phyloP scores from a whole-genome alignment of 1,284 basidiomycete species.

The Tilletiaria anomala region DNA sequence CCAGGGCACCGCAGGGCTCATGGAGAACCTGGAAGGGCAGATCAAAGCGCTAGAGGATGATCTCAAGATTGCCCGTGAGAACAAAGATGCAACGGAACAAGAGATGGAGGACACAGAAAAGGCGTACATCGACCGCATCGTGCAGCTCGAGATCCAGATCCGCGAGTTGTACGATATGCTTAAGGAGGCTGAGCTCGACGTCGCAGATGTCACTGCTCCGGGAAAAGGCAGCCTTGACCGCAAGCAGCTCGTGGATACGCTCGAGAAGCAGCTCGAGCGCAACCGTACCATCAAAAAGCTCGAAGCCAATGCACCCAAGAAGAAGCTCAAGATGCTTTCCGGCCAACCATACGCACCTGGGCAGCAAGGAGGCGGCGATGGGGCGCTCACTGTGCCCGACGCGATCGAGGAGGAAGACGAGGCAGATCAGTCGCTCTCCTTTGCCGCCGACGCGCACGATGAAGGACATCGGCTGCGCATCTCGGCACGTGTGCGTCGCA shows the following conservation, averaged over 20 bases:
- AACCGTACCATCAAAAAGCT: constrained; percentile 39
- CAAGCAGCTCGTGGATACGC: constrained; percentile 48
- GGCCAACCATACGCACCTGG: too few species aligned
- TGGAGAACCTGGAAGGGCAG: constrained; percentile 64
- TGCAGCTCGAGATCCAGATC: constrained; percentile 78
- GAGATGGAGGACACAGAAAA: constrained; percentile 66
- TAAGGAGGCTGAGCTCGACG: constrained; percentile 64
- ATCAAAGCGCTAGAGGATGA: constrained; percentile 64
- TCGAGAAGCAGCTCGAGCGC: constrained; percentile 38
- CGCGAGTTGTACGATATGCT: constrained; percentile 77
- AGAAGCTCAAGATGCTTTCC: too few species aligned
- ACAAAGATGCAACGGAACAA: constrained; percentile 43
- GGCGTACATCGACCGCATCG: constrained; percentile 72
- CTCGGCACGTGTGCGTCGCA: not conserved
- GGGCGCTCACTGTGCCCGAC: not conserved
- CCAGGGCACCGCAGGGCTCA: constrained; percentile 64
- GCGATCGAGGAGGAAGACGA: not conserved
- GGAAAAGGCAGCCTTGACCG: constrained; percentile 27
- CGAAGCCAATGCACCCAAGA: constrained; percentile 33
- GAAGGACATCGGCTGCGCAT: too few species aligned
- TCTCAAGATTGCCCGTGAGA: constrained; percentile 60
- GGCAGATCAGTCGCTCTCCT: not conserved
- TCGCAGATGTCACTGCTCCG: constrained; percentile 14
- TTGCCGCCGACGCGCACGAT: not conserved
- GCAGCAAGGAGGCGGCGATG: too few species aligned